Percentiles rank a stretch among this genome's conserved stretches.
Conservation (phyloP, 257 asterid species). For the Voacanga thouarsii region DNA sequence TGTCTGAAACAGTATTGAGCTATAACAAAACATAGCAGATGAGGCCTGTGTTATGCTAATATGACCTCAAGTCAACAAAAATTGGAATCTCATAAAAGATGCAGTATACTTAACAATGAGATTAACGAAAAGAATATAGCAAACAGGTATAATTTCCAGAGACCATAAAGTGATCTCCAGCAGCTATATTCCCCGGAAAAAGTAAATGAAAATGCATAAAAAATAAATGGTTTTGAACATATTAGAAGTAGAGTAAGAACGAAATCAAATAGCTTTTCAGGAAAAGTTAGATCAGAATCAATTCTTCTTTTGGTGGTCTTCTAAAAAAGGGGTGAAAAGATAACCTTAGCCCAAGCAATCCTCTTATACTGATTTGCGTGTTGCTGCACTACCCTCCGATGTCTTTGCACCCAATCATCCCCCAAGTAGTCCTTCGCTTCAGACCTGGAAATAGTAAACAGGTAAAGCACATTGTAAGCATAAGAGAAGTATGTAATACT, state of each 20-base stretch:
- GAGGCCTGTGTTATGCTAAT: background rate
- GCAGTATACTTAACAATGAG: background rate
- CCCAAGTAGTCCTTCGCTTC: slow-evolving; percentile 98
- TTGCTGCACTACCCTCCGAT: slow-evolving; percentile 90
- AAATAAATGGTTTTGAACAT: background rate
- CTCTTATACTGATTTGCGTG: slow-evolving; percentile 97
- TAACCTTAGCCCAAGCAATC: slow-evolving; percentile 94
- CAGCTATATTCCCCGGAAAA: background rate
- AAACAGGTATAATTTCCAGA: background rate
- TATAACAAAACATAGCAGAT: background rate
- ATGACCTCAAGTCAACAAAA: background rate
- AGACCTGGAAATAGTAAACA: slow-evolving; percentile 55
- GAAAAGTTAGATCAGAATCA: background rate
- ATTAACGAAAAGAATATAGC: background rate
- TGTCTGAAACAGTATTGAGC: background rate
- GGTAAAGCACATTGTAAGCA: slow-evolving; percentile 9
- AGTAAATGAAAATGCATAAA: background rate
- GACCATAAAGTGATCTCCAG: background rate
- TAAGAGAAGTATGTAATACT: slow-evolving; percentile 2
- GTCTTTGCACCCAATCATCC: slow-evolving; percentile 99
- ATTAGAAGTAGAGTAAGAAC: background rate
- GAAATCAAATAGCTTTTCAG: background rate
- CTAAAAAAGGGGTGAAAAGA: slow-evolving; percentile 8
- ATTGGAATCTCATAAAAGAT: background rate
- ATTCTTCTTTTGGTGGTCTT: background rate